Evolutionary conservation across 2,329 filamentous ascomycete genomes (phyloP).

Genomic region (Fulvia fulva): DNA sequence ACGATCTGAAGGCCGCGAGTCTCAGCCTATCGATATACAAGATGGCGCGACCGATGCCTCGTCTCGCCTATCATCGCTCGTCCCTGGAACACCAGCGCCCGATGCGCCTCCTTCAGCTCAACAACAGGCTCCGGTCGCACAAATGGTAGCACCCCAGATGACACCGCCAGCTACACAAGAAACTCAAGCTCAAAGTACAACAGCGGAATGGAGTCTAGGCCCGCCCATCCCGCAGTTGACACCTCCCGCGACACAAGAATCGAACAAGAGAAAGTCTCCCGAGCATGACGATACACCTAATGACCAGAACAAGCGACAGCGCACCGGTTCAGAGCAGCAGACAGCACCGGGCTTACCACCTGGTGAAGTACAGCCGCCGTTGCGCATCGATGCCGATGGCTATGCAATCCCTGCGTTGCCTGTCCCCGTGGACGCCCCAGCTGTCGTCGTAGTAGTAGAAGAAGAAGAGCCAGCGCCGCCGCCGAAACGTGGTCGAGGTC

Average conservation of each 20-base stretch:
- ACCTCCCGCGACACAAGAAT: constrained; percentile 10
- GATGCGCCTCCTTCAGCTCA: constrained; percentile 4
- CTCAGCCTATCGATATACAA: constrained; percentile 12
- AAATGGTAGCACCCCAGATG: constrained; percentile 3
- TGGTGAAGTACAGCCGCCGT: not conserved
- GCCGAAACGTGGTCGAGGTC: constrained; percentile 35
- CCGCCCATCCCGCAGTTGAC: not conserved
- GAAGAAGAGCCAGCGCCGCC: constrained; percentile 13
- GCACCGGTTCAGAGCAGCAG: not conserved
- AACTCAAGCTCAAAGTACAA: not conserved
- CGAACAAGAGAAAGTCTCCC: constrained; percentile 16
- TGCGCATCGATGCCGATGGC: constrained; percentile 39
- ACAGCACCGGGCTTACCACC: constrained; percentile 1
- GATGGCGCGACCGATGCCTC: constrained; percentile 20
- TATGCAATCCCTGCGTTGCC: constrained; percentile 37
- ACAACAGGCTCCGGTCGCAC: constrained; percentile 5
- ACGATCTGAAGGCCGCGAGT: constrained; percentile 13
- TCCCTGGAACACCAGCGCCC: constrained; percentile 10
- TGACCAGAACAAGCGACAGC: constrained; percentile 19
- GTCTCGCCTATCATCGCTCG: constrained; percentile 22
- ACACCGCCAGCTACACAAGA: not conserved
- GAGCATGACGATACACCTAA: constrained; percentile 16
- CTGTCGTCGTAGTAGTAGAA: constrained; percentile 21
- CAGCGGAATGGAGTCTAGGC: not conserved
- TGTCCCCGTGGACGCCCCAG: constrained; percentile 23